A percentile compares a stretch with the other conserved stretches of the same genome.
Evolutionary conservation across 2,329 filamentous ascomycete species (phyloP).

Genomic region (Parastagonospora avenae): DNA sequence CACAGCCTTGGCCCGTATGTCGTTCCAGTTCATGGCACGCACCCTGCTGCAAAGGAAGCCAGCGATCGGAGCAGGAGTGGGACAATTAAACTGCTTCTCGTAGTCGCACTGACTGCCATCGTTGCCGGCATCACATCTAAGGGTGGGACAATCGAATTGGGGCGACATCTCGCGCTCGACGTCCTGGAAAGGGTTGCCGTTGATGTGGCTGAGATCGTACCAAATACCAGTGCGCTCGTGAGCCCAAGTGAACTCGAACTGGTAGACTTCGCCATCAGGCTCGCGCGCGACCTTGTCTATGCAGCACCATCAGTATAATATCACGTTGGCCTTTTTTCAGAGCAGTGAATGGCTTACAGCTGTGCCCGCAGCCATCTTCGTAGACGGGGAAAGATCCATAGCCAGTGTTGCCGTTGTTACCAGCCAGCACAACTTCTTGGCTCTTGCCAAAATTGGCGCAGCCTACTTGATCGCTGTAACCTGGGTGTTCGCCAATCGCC

Average conservation of each 20-base stretch:
- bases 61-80: no score
- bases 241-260: constrained; percentile 8
- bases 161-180: not conserved
- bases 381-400: not conserved
- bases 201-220: constrained; percentile 6
- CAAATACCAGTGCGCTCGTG: constrained; percentile 2
- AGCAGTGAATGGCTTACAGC: not conserved
- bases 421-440: not conserved
- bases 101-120: constrained; percentile 1
- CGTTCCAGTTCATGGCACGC: no score
- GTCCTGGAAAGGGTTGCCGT: constrained; percentile 5
- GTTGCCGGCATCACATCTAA: not conserved
- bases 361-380: constrained; percentile 4
- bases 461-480: not conserved
- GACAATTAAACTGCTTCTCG: not conserved
- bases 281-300: constrained; percentile 6
- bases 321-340: not conserved
- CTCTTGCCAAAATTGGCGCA: constrained; percentile 3
- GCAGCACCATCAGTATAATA: not conserved
- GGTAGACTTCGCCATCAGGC: constrained; percentile 1
- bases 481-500: constrained; percentile 1
- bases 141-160: not conserved
- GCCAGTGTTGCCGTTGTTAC: not conserved
- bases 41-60: no score
- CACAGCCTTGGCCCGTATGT: no score